Percentiles rank a stretch among this genome's conserved stretches.
Evolutionary conservation across 2,329 filamentous ascomycete genomes (phyloP).

Genomic region (Phyllosticta ampelicida): DNA sequence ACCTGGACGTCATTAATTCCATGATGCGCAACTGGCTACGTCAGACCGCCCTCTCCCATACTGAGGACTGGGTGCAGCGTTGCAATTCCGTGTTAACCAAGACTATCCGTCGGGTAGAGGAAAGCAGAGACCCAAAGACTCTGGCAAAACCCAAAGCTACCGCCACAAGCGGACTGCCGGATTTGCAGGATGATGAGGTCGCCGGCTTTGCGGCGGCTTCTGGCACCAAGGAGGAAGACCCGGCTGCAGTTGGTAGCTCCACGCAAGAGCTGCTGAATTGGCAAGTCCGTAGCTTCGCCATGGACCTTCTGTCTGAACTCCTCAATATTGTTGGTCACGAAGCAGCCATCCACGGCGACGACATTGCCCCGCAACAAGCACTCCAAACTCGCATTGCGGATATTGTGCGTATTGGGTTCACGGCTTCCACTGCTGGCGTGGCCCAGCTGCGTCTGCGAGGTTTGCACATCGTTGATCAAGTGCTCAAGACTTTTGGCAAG

Average conservation of each 20-base stretch:
- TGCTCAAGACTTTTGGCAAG: conserved; percentile 91
- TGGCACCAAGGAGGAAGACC: conserved; percentile 41
- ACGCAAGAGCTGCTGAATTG: conserved; percentile 83
- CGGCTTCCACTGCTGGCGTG: conserved; percentile 87
- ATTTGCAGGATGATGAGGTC: conserved; percentile 90
- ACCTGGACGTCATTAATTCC: conserved; percentile 70
- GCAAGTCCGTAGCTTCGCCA: conserved; percentile 91
- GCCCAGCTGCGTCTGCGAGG: conserved; percentile 84
- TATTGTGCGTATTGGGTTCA: conserved; percentile 93
- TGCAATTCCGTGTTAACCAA: conserved; percentile 85
- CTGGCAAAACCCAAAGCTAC: conserved; percentile 31
- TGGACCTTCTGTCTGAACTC: conserved; percentile 77
- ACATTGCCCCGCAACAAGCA: conserved; percentile 65
- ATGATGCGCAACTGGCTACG: conserved; percentile 89
- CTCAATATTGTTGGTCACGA: conserved; percentile 71
- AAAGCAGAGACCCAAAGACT: conserved; percentile 37
- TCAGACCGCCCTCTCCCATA: conserved; percentile 74
- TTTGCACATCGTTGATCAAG: conserved; percentile 83
- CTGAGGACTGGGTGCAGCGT: conserved; percentile 73
- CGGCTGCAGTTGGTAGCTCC: conserved; percentile 27
- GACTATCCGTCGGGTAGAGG: conserved; percentile 52
- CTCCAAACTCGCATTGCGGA: conserved; percentile 80
- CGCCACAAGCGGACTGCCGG: conserved; percentile 43
- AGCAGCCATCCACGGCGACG: conserved; percentile 58
- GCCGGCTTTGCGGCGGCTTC: conserved; percentile 81